Evolutionary conservation across 1,139 yeast genomes (phyloP), one percentile per base, ranked within the genome.

Genomic region (Ogataea hybrid): DNA sequence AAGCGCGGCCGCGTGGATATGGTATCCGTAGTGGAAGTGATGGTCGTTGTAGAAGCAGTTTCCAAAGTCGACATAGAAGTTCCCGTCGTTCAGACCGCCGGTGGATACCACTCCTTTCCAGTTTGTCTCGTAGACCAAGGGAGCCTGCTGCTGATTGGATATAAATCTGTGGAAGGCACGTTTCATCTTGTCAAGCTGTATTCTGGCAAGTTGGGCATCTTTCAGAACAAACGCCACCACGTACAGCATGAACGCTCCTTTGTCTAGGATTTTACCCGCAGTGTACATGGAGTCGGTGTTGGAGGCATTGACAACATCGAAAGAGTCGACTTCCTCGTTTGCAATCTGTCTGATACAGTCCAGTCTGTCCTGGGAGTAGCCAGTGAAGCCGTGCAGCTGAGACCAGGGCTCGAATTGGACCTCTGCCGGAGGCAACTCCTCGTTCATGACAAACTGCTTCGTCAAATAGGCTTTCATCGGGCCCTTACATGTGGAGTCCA

Each of bases 11-110:
- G 92, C 85, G 57, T 83, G 84, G 31, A 84, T 73, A 55, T 81
- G 88, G 53, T 84, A 84, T 1, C 88, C 87, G 56, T 83, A 84
- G 63, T 84, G 92, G 69, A 84, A 84, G 62, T 84, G 92, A 54
- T 84, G 94, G 54, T 84, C 94, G 54, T 84, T 84, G 58, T 84
- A 84, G 56, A 77, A 80, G 9, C 89, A 72, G 56, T 84, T 84
- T 41, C 94, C 94, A 59, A 80, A 84, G 65, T 84, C 94, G 47
- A 67, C 69, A 27, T 69, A 64, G 32, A 67, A 62, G 36, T 65
- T 66, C 2, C 80, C 81, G 14, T 69, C 77, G 2, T 28, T 32
- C 1, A 80, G 71, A 1, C 77, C 80, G 0, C 89, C 86, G 0
- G 83, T 73, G 0, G 90, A 82, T 11, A 82, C 71, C 8, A 84